Evolutionary conservation across 768 basidiomycete genomes (phyloP).

Genomic region (Macrocybe gigantea): DNA sequence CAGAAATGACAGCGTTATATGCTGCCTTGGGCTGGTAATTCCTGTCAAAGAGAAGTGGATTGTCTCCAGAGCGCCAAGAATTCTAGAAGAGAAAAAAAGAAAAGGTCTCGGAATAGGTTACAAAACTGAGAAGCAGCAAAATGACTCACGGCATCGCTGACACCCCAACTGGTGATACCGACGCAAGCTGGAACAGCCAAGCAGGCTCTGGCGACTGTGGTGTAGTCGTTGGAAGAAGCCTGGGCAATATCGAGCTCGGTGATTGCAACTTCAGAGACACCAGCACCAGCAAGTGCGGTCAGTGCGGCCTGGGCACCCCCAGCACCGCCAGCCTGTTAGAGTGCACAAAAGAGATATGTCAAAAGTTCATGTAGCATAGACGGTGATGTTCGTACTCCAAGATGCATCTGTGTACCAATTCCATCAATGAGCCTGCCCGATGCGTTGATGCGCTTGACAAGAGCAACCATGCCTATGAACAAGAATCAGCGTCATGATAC

Average conservation of each 20-base stretch:
- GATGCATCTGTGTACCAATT: conserved; percentile 43
- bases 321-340: conserved; percentile 27
- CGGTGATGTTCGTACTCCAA: conserved; percentile 17
- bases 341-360: neutral
- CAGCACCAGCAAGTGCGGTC: conserved; percentile 35
- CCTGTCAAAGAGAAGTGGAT: conserved; percentile 39
- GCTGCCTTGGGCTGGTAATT: conserved; percentile 42
- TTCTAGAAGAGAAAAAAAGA: conserved; percentile 18
- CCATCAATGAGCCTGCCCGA: conserved; percentile 38
- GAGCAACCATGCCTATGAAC: conserved; percentile 26
- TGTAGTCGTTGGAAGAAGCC: conserved; percentile 36
- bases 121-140: neutral
- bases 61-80: conserved; percentile 39
- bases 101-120: neutral
- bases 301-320: conserved; percentile 37
- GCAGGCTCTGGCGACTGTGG: conserved; percentile 39
- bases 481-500: neutral
- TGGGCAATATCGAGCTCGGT: conserved; percentile 40
- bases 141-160: conserved; percentile 33
- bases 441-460: conserved; percentile 37
- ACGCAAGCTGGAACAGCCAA: conserved; percentile 33
- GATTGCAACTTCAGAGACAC: conserved; percentile 36
- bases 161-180: conserved; percentile 46
- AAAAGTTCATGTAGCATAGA: neutral
- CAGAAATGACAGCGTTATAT: conserved; percentile 23